Conservation (phyloP, 2,329 filamentous ascomycete species). For the Epichloe glyceriae region DNA sequence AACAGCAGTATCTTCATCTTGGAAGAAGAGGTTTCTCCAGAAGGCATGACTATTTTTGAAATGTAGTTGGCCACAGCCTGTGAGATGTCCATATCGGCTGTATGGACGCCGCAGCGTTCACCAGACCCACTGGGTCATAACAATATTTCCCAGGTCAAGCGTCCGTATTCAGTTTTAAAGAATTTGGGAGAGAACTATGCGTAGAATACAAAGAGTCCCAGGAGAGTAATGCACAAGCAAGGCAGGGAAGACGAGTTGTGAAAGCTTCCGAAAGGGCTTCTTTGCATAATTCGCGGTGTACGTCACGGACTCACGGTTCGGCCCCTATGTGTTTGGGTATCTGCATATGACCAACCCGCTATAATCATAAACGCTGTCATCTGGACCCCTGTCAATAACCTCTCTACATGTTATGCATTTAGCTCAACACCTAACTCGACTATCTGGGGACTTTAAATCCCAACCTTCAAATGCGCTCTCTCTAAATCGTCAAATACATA, state of each 20-base stretch:
- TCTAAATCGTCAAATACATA: neutral
- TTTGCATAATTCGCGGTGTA: neutral
- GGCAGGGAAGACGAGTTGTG: neutral
- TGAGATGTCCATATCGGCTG: conserved; percentile 68
- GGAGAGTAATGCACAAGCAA: neutral
- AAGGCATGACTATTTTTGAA: conserved; percentile 74
- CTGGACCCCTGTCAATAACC: neutral
- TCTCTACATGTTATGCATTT: neutral
- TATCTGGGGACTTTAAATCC: no score
- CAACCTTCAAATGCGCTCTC: neutral
- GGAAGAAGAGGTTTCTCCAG: conserved; percentile 59
- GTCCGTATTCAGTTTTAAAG: neutral
- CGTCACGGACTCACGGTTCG: neutral
- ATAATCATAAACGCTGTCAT: neutral
- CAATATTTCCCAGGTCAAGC: neutral
- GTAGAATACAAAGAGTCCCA: neutral
- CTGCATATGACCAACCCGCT: conserved; percentile 1
- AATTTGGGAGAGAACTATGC: neutral
- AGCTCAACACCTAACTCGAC: neutral
- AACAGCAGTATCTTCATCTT: conserved; percentile 98
- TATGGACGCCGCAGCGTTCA: neutral
- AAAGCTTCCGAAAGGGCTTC: neutral
- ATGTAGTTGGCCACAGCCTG: conserved; percentile 90
- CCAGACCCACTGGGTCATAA: neutral
- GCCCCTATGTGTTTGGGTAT: neutral